A percentile compares a stretch with the other conserved stretches of the same genome.
phyloP scores from a whole-genome alignment of 2,329 filamentous ascomycete genomes.

The Rhexocercosporidium sp. region DNA sequence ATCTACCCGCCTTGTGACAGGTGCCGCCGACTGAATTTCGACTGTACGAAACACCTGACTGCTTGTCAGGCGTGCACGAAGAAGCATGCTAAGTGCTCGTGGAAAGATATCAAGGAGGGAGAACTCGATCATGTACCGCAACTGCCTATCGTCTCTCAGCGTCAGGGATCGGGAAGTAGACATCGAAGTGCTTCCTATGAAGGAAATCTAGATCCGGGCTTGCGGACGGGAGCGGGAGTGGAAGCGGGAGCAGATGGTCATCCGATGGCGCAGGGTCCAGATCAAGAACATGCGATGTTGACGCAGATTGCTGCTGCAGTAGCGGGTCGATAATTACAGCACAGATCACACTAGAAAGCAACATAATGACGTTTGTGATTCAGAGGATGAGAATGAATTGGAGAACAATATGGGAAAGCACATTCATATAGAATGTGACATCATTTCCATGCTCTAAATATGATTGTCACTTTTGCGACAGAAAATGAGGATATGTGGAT shows the following conservation, averaged over 20 bases:
- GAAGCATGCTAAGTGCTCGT: conserved; percentile 87
- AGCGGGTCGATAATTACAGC: conserved; percentile 9
- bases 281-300: conserved; percentile 27
- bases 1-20: conserved; percentile 86
- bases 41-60: conserved; percentile 84
- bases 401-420: no score
- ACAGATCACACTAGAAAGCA: neutral
- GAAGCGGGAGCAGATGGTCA: neutral
- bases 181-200: neutral
- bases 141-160: neutral
- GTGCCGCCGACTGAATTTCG: conserved; percentile 78
- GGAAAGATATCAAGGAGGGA: conserved; percentile 79
- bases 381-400: no score
- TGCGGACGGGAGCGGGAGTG: neutral
- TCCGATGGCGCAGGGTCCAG: neutral
- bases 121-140: conserved; percentile 50
- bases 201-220: neutral
- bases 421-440: no score
- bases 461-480: no score
- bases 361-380: no score
- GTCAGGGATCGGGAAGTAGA: neutral
- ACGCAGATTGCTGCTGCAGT: conserved; percentile 36
- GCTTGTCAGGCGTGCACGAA: conserved; percentile 88
- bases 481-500: no score
- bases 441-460: no score